A percentile compares a stretch with the other conserved stretches of the same genome.
phyloP scores from a whole-genome alignment of 345 rosid species.

The Salix purpurea region DNA sequence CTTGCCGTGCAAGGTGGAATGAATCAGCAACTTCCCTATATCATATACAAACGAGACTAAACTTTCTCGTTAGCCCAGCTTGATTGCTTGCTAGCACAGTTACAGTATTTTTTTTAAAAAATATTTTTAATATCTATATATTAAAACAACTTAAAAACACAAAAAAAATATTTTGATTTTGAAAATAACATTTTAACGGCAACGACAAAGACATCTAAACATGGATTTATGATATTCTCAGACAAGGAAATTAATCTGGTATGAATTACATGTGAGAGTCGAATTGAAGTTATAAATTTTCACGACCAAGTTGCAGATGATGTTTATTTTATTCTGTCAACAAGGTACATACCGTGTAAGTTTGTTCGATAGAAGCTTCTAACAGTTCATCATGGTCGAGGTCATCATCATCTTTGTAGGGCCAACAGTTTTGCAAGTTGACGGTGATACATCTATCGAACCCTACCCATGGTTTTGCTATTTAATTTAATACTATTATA shows the following conservation, averaged over 20 bases:
- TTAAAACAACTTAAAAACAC: too few relatives aligned
- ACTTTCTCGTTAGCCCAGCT: neutral
- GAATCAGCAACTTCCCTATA: neutral
- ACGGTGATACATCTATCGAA: neutral
- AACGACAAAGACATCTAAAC: too few relatives aligned
- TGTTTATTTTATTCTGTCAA: constrained; percentile 1
- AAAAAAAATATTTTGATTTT: too few relatives aligned
- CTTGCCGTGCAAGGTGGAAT: neutral
- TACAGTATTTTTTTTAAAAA: too few relatives aligned
- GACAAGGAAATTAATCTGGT: constrained; percentile 18
- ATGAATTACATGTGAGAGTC: neutral
- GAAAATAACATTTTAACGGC: too few relatives aligned
- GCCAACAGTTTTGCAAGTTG: neutral
- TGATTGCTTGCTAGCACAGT: too few relatives aligned
- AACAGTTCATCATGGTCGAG: neutral
- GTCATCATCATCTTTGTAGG: neutral
- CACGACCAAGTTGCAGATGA: constrained; percentile 17
- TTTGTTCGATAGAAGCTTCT: constrained; percentile 1
- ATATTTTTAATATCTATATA: too few relatives aligned
- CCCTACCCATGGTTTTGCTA: constrained; percentile 13
- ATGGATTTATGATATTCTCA: neutral
- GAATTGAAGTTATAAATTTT: neutral
- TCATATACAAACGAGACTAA: neutral
- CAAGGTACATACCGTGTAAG: neutral
- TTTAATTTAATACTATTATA: neutral